Percentiles rank a stretch among this genome's conserved stretches.
Conservation (phyloP, 257 asterid species). For the Solanum ossicruentum region DNA sequence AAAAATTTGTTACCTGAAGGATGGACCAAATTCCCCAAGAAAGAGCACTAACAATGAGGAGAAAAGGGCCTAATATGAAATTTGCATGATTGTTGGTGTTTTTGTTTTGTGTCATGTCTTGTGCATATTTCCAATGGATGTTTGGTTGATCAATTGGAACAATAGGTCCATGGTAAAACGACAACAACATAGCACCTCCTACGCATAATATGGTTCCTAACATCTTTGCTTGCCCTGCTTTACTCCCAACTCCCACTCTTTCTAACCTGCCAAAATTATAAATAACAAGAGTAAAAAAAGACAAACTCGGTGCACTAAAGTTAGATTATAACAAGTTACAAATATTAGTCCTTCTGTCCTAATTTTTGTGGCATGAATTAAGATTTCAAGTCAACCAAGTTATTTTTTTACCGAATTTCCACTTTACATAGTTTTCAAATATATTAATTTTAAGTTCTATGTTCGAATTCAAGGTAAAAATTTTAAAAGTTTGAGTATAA, state of each 20-base stretch:
- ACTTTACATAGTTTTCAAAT: no score
- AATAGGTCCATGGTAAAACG: conserved; percentile 48
- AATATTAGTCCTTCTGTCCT: no score
- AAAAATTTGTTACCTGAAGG: conserved; percentile 29
- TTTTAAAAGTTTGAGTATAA: no score
- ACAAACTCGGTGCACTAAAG: no score
- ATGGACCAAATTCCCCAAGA: conserved; percentile 80
- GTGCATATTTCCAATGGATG: conserved; percentile 66
- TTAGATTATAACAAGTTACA: no score
- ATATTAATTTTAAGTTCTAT: no score
- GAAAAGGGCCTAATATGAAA: conserved; percentile 49
- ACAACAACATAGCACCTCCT: conserved; percentile 64
- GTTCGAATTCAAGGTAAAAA: no score
- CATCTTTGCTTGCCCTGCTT: conserved; percentile 57
- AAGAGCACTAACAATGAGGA: conserved; percentile 56
- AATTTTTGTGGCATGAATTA: no score
- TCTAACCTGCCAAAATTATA: conserved; percentile 33
- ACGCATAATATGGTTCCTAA: conserved; percentile 63
- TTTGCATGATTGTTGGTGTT: conserved; percentile 23
- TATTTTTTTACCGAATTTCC: no score
- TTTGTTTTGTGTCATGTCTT: conserved; percentile 16
- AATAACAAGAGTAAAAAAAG: background rate
- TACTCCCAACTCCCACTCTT: conserved; percentile 41
- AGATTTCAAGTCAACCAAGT: no score
- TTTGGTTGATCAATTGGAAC: conserved; percentile 39